Base-by-base conservation (phyloP, 352 stramenopile species). In the Globisporangium megalacanthum region DNA sequence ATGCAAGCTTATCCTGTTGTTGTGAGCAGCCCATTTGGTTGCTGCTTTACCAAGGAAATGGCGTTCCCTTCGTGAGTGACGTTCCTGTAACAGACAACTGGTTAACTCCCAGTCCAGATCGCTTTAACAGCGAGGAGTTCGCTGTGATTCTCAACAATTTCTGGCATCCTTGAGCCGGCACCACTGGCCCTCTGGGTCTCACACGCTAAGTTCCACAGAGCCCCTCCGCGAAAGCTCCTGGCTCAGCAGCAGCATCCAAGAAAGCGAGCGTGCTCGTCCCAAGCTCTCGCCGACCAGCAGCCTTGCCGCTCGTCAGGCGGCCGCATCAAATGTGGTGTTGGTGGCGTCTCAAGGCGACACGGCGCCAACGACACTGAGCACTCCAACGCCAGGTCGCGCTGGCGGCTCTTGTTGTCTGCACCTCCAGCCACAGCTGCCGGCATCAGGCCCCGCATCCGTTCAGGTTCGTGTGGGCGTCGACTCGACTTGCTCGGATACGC, bases 401-500 rank as follows among this genome's bases (percentile, higher is more conserved):
- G 1, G 6, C 10, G 29, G 31, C 2, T 51, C 36, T 31, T n/a
- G 6, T 7, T 33, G 50, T 15, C 15, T 7, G 17, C 50, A 39
- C 4, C 50, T 59, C 5, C 58, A 39, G 39, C 56, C 39, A 22
- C 49, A 52, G 17, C 49, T 49, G n/a, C 49, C 56, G 10, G 15
- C 46, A 9, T 49, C 49, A 15, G 49, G 33, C 25, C 49, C 39
- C 6, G 19, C 48, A 13, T 8, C 7, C 4, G 29, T 39, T 6
- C 29, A 49, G 49, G 56, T 54, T 33, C 3, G 19, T 56, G 45
- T 42, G 42, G 47, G 25, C 36, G 35, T n/a, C n/a, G n/a, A n/a
- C n/a, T n/a, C 52, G 86, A 92, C 52, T 92, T 79, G 83, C 86
- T 89, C 54, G 62, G 90, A 22, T 78, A 92, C 64, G 79, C 29